phyloP scores from a whole-genome alignment of 495 filamentous ascomycete species.

The Elasticomyces elasticus region DNA sequence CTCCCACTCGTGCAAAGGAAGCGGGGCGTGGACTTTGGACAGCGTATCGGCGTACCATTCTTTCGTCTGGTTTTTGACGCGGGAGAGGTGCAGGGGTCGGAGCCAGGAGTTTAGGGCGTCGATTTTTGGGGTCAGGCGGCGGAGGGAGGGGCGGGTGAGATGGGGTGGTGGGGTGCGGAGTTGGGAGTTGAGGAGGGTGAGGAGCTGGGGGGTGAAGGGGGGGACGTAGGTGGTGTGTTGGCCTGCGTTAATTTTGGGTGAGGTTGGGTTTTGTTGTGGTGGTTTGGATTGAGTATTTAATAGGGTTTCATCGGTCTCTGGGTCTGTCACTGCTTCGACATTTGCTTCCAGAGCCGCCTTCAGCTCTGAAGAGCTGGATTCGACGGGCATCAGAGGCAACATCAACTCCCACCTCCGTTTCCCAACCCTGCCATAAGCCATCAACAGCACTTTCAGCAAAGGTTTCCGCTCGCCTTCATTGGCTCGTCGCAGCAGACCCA shows the following conservation, averaged over 20 bases:
- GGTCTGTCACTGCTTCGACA: no score
- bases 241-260: slow-evolving; percentile 3
- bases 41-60: slow-evolving; percentile 51
- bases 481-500: slow-evolving; percentile 43
- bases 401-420: slow-evolving; percentile 55
- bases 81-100: slow-evolving; percentile 41
- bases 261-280: background rate
- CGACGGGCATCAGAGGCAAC: slow-evolving; percentile 32
- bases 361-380: no score
- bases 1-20: slow-evolving; percentile 56
- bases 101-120: slow-evolving; percentile 57
- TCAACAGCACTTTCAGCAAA: slow-evolving; percentile 52
- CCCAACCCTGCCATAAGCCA: slow-evolving; percentile 67
- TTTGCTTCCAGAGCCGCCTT: background rate
- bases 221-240: background rate
- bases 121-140: slow-evolving; percentile 40
- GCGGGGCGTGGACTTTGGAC: slow-evolving; percentile 55
- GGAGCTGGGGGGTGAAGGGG: slow-evolving; percentile 15
- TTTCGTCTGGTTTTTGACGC: slow-evolving; percentile 47
- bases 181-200: slow-evolving; percentile 13
- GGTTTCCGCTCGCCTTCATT: slow-evolving; percentile 54
- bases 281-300: background rate
- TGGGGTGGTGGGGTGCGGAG: slow-evolving; percentile 6
- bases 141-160: slow-evolving; percentile 2
- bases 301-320: no score